Conservation (phyloP, 2,329 filamentous ascomycete genomes). For the Paecilomyces formosus region DNA sequence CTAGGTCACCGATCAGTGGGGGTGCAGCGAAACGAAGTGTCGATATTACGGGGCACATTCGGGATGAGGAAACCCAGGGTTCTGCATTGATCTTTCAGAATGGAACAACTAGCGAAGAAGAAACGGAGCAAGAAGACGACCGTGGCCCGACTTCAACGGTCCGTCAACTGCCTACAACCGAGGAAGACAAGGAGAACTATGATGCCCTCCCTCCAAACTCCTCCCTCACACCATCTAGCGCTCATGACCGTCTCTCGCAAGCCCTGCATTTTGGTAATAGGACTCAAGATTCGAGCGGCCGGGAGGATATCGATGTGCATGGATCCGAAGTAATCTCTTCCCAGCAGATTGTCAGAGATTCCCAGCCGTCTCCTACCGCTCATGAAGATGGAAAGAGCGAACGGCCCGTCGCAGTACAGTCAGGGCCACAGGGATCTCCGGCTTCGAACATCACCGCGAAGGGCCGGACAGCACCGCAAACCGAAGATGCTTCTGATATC, state of each 20-base stretch:
- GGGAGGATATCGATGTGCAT: constrained; percentile 4
- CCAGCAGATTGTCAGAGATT: constrained; percentile 29
- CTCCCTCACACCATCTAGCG: constrained; percentile 21
- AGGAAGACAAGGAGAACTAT: constrained; percentile 43
- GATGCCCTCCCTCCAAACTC: constrained; percentile 18
- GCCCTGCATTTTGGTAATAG: constrained; percentile 21
- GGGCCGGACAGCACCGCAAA: constrained; percentile 2
- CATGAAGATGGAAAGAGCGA: constrained; percentile 5
- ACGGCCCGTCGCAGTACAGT: neutral
- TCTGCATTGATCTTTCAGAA: constrained; percentile 11
- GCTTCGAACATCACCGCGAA: neutral
- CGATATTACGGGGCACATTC: constrained; percentile 4
- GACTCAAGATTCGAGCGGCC: constrained; percentile 3
- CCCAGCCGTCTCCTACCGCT: constrained; percentile 23
- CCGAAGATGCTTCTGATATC: constrained; percentile 6
- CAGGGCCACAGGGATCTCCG: constrained; percentile 1
- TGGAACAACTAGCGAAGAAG: constrained; percentile 31
- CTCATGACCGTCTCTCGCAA: constrained; percentile 33
- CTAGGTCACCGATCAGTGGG: constrained; percentile 1
- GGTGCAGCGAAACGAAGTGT: neutral
- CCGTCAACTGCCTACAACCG: constrained; percentile 22
- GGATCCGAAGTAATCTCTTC: constrained; percentile 16
- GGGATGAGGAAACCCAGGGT: constrained; percentile 13
- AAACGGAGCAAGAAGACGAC: constrained; percentile 42
- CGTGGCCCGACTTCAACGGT: constrained; percentile 15